phyloP scores from a whole-genome alignment of 495 filamentous ascomycete species.

The Cryomyces antarcticus region DNA sequence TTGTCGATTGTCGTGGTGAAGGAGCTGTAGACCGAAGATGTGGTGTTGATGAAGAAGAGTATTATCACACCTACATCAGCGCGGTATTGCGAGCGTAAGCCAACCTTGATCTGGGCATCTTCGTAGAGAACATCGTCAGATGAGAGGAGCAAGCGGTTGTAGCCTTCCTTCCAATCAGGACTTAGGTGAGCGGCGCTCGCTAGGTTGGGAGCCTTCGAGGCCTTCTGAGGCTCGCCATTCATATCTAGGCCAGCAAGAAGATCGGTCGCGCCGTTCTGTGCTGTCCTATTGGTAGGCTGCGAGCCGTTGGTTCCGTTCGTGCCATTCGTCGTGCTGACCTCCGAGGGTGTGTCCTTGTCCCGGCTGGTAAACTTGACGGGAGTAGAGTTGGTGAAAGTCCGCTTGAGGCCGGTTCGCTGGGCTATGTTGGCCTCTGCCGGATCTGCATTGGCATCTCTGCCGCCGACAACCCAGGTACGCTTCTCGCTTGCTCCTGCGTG shows the following conservation, averaged over 20 bases:
- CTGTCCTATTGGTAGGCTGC: conserved; percentile 10
- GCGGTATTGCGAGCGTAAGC: conserved; percentile 82
- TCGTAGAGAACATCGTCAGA: conserved; percentile 83
- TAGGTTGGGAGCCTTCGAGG: conserved; percentile 53
- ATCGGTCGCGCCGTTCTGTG: conserved; percentile 26
- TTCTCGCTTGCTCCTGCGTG: conserved; percentile 80
- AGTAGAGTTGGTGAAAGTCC: conserved; percentile 46
- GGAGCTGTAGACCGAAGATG: conserved; percentile 56
- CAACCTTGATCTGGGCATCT: conserved; percentile 84
- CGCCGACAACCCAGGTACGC: conserved; percentile 87
- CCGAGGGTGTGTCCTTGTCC: conserved; percentile 10
- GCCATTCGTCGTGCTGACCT: conserved; percentile 28
- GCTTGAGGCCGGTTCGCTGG: conserved; percentile 65
- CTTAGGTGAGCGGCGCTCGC: conserved; percentile 83
- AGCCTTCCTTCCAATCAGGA: conserved; percentile 86
- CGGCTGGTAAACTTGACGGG: conserved; percentile 10
- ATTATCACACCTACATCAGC: conserved; percentile 87
- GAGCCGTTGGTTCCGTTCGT: conserved; percentile 25
- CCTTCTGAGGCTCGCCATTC: conserved; percentile 33
- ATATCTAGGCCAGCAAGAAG: conserved; percentile 51
- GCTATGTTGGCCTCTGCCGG: conserved; percentile 60
- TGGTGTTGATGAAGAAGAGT: conserved; percentile 88
- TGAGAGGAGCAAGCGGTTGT: conserved; percentile 59
- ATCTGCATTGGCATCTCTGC: conserved; percentile 78
- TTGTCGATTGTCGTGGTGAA: conserved; percentile 92